Conservation (phyloP, 2,329 filamentous ascomycete genomes). For the Xylaria sp. region DNA sequence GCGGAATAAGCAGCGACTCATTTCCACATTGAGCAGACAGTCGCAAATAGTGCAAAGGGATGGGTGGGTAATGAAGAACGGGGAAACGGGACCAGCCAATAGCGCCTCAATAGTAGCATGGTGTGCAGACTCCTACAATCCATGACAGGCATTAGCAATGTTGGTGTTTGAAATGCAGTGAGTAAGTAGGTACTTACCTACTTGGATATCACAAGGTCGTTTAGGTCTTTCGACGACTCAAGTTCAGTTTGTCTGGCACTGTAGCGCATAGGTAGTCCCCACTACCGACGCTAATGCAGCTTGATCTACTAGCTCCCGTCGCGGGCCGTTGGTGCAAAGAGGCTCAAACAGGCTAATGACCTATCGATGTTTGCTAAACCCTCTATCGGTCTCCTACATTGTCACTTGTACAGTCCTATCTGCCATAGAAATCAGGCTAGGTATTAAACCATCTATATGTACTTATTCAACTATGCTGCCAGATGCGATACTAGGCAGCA, state of each 20-base stretch:
- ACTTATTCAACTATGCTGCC: not conserved
- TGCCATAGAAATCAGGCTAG: not conserved
- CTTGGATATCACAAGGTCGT: no score
- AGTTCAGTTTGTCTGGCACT: no score
- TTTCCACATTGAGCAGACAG: not conserved
- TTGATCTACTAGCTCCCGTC: not conserved
- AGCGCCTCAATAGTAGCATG: no score
- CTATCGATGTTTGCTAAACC: not conserved
- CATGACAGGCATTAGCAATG: no score
- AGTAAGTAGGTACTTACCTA: not conserved
- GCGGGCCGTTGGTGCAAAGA: not conserved
- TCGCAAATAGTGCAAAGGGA: not conserved
- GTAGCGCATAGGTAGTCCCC: no score
- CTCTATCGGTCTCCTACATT: not conserved
- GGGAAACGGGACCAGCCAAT: no score
- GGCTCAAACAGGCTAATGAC: not conserved
- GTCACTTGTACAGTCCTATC: no score
- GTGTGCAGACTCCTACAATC: no score
- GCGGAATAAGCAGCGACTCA: not conserved
- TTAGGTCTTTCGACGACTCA: no score
- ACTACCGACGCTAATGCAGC: conserved; percentile 5
- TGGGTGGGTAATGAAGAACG: no score
- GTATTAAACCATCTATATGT: not conserved
- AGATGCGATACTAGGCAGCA: no score
- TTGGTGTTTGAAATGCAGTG: no score